phyloP scores from a whole-genome alignment of 1,139 yeast species.

The Blastobotrys petasosporus region DNA sequence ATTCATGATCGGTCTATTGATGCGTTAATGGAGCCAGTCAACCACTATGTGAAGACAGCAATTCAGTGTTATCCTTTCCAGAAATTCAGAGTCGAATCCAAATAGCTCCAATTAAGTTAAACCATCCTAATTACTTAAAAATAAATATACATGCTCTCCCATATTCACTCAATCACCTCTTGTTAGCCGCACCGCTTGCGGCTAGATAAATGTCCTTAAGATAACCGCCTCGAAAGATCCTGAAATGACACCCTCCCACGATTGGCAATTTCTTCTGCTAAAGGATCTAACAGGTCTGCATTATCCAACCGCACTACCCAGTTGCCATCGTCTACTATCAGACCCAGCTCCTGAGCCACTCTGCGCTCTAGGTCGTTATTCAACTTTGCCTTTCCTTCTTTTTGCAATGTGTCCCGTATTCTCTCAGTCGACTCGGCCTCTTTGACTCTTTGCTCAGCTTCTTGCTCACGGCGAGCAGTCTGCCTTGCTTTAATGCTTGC shows the following conservation, averaged over 20 bases:
- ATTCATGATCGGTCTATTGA: no score
- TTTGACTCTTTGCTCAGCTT: conserved; percentile 3
- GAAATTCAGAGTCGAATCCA: no score
- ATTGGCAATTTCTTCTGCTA: conserved; percentile 3
- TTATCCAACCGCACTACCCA: conserved; percentile 8
- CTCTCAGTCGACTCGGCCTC: conserved; percentile 8
- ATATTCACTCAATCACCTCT: no score
- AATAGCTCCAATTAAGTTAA: no score
- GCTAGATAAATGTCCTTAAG: no score
- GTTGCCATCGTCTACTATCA: conserved; percentile 9
- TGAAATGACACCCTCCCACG: conserved; percentile 15
- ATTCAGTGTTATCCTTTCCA: no score
- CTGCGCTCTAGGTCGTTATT: conserved; percentile 14
- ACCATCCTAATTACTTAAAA: no score
- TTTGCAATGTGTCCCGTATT: conserved; percentile 12
- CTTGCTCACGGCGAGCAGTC: conserved; percentile 17
- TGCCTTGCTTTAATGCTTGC: conserved; percentile 18
- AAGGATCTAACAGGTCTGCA: not conserved
- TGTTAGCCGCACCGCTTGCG: no score
- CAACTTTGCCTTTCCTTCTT: conserved; percentile 14
- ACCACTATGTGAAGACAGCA: no score
- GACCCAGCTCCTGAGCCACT: conserved; percentile 15
- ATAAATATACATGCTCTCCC: no score
- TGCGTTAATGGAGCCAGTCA: no score
- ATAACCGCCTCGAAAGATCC: conserved; percentile 5